Percentiles rank a stretch among this genome's conserved stretches.
Conservation (phyloP, 768 basidiomycete genomes). For the Phylloporus sp. region DNA sequence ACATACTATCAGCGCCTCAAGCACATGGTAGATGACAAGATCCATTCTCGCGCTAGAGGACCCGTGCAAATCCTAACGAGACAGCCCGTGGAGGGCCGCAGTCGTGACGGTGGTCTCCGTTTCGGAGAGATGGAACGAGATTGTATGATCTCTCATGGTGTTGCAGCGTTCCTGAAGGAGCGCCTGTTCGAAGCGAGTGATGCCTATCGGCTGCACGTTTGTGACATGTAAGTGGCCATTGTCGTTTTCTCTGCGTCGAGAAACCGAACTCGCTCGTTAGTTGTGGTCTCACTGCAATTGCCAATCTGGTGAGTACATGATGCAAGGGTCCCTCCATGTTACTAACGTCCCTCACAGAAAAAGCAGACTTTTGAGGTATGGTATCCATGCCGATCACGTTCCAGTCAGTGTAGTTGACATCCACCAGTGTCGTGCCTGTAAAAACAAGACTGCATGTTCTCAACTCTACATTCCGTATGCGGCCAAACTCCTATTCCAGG, state of each 20-base stretch:
- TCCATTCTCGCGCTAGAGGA: conserved; percentile 94
- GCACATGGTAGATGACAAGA: conserved; percentile 99
- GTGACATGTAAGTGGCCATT: conserved; percentile 73
- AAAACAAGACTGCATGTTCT: conserved; percentile 93
- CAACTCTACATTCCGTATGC: conserved; percentile 94
- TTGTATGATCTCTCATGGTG: conserved; percentile 99
- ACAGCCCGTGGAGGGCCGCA: conserved; percentile 97
- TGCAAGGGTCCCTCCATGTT: conserved; percentile 7
- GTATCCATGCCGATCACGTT: neutral
- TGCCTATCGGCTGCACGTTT: conserved; percentile 91
- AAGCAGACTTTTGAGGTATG: conserved; percentile 91
- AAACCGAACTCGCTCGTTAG: conserved; percentile 34
- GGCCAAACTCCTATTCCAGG: conserved; percentile 95
- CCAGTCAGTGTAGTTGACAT: too few species aligned
- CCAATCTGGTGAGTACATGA: conserved; percentile 76
- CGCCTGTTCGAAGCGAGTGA: conserved; percentile 91
- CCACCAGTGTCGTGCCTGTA: conserved; percentile 92
- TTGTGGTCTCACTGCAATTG: conserved; percentile 95
- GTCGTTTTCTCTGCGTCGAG: neutral
- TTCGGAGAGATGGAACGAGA: conserved; percentile 99
- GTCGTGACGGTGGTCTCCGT: conserved; percentile 96
- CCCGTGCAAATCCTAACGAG: conserved; percentile 97
- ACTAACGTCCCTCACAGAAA: conserved; percentile 49
- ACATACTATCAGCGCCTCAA: conserved; percentile 99
- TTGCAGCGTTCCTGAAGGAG: conserved; percentile 97